Conservation (phyloP, 176 grass and related monocot species). For the Musa acuminata region DNA sequence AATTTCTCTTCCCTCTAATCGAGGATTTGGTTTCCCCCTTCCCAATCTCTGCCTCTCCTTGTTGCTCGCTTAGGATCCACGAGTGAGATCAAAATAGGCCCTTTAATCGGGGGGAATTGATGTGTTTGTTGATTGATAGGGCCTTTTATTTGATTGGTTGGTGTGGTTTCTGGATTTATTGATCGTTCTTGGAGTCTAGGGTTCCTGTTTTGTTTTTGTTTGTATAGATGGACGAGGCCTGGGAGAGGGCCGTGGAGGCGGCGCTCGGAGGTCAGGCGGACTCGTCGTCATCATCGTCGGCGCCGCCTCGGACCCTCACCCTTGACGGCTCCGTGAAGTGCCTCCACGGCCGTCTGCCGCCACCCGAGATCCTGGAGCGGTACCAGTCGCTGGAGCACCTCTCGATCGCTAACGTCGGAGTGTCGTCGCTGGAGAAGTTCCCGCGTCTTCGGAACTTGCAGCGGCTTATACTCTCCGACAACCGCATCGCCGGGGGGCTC, state of each 20-base stretch:
- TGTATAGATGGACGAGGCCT: conserved; percentile 59
- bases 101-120: background rate
- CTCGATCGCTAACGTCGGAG: conserved; percentile 70
- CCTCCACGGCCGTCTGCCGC: conserved; percentile 62
- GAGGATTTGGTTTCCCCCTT: background rate
- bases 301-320: conserved; percentile 54
- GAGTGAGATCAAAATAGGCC: background rate
- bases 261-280: conserved; percentile 32
- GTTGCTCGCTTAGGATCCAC: background rate
- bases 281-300: conserved; percentile 13
- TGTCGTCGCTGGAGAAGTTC: conserved; percentile 66
- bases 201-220: background rate
- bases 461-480: conserved; percentile 82
- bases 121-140: no score
- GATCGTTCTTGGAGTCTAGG: no score
- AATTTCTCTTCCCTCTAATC: background rate
- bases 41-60: background rate
- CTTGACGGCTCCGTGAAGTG: conserved; percentile 84
- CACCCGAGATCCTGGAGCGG: conserved; percentile 57
- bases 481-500: conserved; percentile 82
- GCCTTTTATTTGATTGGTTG: no score
- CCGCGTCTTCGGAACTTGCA: conserved; percentile 64
- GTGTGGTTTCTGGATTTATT: no score
- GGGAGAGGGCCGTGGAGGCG: conserved; percentile 87
- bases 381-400: conserved; percentile 74